Conservation (phyloP, 2,329 filamentous ascomycete species). For the Nemania diffusa region DNA sequence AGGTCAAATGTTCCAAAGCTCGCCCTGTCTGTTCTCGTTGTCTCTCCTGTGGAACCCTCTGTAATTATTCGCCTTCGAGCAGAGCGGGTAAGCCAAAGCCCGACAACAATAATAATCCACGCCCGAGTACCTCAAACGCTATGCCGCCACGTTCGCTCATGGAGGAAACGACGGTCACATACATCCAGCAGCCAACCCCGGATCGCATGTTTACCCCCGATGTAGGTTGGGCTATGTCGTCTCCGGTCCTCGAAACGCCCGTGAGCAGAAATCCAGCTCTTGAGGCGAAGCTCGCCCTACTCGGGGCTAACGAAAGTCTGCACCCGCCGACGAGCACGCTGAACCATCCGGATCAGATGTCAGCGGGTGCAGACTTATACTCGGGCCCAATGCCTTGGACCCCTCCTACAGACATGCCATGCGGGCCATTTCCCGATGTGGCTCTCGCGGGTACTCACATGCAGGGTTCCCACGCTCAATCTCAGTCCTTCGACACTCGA, state of each 20-base stretch:
- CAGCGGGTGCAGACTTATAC: conserved; percentile 51
- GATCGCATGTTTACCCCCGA: conserved; percentile 53
- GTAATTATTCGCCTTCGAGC: conserved; percentile 64
- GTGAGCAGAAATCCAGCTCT: conserved; percentile 52
- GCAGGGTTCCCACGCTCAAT: conserved; percentile 47
- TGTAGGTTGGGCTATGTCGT: conserved; percentile 53
- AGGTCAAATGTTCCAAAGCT: conserved; percentile 66
- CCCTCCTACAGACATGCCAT: conserved; percentile 51
- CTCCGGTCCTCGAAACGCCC: conserved; percentile 50
- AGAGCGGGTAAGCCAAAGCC: conserved; percentile 61
- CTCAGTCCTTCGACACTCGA: conserved; percentile 53
- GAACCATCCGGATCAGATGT: conserved; percentile 42
- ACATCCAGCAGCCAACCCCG: conserved; percentile 42
- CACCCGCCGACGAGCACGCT: too few species aligned
- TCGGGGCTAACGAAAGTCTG: conserved; percentile 48
- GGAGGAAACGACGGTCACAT: conserved; percentile 49
- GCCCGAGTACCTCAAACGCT: conserved; percentile 37
- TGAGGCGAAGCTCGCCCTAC: conserved; percentile 48
- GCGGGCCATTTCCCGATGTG: conserved; percentile 49
- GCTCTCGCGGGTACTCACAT: conserved; percentile 46
- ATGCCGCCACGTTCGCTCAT: conserved; percentile 40
- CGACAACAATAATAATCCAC: conserved; percentile 40
- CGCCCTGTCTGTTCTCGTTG: conserved; percentile 65
- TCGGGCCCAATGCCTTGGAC: conserved; percentile 54
- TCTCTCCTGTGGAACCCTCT: conserved; percentile 60